Conservation (phyloP, 805 yeast species). For the Monosporozyma solicola region DNA sequence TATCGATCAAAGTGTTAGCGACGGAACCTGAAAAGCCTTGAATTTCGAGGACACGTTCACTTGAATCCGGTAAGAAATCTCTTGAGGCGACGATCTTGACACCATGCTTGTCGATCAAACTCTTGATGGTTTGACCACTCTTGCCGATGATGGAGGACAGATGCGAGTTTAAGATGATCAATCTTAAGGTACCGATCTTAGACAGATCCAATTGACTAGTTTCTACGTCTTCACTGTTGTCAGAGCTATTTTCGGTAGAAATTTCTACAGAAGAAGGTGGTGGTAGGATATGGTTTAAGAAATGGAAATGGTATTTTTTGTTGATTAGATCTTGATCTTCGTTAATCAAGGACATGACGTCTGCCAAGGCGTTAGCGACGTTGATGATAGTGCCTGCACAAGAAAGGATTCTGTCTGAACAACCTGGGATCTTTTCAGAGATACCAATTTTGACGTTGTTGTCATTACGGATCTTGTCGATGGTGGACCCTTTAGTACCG, state of each 20-base stretch:
- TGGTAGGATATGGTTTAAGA: constrained; percentile 27
- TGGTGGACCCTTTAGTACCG: constrained; percentile 75
- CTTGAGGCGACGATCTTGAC: constrained; percentile 85
- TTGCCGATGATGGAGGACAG: constrained; percentile 86
- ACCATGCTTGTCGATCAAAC: constrained; percentile 46
- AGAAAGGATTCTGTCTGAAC: constrained; percentile 74
- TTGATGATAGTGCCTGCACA: constrained; percentile 65
- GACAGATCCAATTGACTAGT: constrained; percentile 12
- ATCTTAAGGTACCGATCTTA: constrained; percentile 39
- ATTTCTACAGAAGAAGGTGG: constrained; percentile 24
- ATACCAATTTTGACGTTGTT: constrained; percentile 82
- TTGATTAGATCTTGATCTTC: constrained; percentile 3
- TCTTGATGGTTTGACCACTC: constrained; percentile 71
- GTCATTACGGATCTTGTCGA: constrained; percentile 63
- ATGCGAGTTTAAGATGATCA: constrained; percentile 73
- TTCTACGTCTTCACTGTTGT: not conserved
- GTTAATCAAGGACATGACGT: constrained; percentile 46
- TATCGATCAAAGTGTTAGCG: constrained; percentile 54
- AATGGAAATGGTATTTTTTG: constrained; percentile 39
- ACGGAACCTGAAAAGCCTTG: constrained; percentile 69
- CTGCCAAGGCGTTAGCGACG: constrained; percentile 59
- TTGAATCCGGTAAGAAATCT: constrained; percentile 69
- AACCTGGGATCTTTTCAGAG: constrained; percentile 68
- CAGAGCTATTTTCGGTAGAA: not conserved
- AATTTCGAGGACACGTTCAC: constrained; percentile 78